phyloP scores from a whole-genome alignment of 129 eudicot species.

The Heracleum sosnowskyi region DNA sequence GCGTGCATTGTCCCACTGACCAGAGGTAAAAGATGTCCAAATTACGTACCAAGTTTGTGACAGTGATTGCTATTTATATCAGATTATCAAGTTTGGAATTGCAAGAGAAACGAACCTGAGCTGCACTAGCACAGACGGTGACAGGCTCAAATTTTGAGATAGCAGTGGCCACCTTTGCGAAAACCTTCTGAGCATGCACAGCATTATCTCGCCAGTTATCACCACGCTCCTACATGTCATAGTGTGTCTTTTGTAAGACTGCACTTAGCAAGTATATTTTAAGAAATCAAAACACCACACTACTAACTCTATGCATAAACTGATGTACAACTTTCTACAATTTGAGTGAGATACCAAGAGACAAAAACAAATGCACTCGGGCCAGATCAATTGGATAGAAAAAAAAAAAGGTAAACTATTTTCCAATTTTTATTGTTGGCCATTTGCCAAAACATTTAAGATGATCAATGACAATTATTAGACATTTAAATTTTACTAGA shows the following conservation, averaged over 20 bases:
- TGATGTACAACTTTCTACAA: neutral
- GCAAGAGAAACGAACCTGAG: slow-evolving; percentile 43
- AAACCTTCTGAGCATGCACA: slow-evolving; percentile 55
- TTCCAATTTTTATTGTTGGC: no score
- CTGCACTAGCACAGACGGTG: slow-evolving; percentile 75
- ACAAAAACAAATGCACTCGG: neutral
- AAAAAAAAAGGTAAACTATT: no score
- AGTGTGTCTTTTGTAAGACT: neutral
- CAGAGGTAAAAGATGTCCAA: slow-evolving; percentile 7
- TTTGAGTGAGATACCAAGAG: neutral
- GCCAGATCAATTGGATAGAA: neutral
- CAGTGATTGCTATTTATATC: neutral
- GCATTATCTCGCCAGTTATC: slow-evolving; percentile 90
- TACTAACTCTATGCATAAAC: no score
- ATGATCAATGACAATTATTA: neutral
- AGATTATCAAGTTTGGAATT: slow-evolving; percentile 5
- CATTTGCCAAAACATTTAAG: neutral
- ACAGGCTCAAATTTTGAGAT: slow-evolving; percentile 85
- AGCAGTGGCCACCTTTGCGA: slow-evolving; percentile 69
- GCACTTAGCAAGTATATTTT: neutral
- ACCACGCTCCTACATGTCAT: slow-evolving; percentile 59
- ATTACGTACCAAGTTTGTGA: neutral
- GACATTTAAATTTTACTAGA: neutral
- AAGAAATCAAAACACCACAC: neutral
- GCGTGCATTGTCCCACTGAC: slow-evolving; percentile 84